These are phyloP conservation scores for Bretschneidera sinensis DNA, from an alignment of 345 rosid genomes.

Conservation along the genomic window DNA sequence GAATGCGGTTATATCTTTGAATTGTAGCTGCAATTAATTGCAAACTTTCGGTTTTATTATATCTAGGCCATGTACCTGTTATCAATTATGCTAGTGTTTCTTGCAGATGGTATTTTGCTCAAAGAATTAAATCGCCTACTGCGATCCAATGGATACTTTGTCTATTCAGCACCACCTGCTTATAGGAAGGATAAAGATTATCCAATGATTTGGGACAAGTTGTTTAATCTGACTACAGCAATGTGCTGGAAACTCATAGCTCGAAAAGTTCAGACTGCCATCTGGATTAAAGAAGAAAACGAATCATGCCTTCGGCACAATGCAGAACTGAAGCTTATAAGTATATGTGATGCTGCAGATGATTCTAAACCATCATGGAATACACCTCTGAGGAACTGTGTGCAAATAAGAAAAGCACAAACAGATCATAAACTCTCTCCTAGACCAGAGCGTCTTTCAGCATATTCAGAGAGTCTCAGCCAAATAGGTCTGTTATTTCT, in stretches of 20 bases:
- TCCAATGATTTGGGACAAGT: conserved; percentile 75
- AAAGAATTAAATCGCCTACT: conserved; percentile 84
- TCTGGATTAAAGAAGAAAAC: conserved; percentile 78
- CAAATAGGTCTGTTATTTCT: conserved; percentile 41
- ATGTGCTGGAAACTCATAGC: conserved; percentile 99
- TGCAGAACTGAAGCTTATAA: conserved; percentile 52
- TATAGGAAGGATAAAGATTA: conserved; percentile 79
- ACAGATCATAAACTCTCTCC: conserved; percentile 49
- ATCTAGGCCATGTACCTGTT: background rate
- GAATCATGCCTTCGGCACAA: conserved; percentile 54
- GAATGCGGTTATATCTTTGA: background rate
- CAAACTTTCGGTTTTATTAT: background rate
- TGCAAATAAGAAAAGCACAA: conserved; percentile 32
- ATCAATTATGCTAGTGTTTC: conserved; percentile 8
- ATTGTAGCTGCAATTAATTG: background rate
- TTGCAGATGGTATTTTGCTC: conserved; percentile 81
- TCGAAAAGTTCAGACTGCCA: conserved; percentile 75
- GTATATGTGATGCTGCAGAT: conserved; percentile 52
- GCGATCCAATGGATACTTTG: conserved; percentile 77
- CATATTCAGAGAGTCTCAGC: conserved; percentile 54
- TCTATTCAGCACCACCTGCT: conserved; percentile 92
- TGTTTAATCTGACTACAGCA: conserved; percentile 63
- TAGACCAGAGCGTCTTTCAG: conserved; percentile 57
- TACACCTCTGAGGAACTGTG: conserved; percentile 57
- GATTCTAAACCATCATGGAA: conserved; percentile 72